phyloP scores from a whole-genome alignment of 306 rosid genomes.

The Pyrus pyrifolia region DNA sequence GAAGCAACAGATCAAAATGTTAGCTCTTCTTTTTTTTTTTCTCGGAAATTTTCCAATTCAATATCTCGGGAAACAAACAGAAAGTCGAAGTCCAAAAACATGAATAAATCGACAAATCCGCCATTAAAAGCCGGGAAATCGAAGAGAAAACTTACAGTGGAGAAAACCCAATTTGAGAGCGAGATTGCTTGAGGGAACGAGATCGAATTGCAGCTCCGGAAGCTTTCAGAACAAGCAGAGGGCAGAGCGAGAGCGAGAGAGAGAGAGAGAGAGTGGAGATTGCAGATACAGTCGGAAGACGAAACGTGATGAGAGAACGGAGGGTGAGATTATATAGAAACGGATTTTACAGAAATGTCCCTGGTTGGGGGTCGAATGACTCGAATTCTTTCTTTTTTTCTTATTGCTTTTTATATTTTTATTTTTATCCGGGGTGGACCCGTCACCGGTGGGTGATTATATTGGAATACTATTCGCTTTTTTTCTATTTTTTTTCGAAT shows the following conservation, averaged over 20 bases:
- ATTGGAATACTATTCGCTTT: no score
- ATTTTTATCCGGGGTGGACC: neutral
- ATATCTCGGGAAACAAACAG: neutral
- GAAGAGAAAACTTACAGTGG: conserved; percentile 29
- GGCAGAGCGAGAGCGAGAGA: conserved; percentile 20
- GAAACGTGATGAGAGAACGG: conserved; percentile 37
- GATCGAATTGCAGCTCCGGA: conserved; percentile 3
- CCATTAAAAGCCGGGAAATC: neutral
- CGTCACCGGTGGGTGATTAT: conserved; percentile 1
- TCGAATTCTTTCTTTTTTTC: neutral
- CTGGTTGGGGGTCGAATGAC: conserved; percentile 8
- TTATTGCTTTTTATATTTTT: neutral
- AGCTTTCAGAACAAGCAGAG: neutral
- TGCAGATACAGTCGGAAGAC: conserved; percentile 38
- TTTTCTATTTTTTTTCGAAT: no score
- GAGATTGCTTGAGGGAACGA: neutral
- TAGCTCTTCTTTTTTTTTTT: neutral
- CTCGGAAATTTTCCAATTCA: neutral
- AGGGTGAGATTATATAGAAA: conserved; percentile 59
- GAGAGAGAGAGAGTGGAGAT: conserved; percentile 7
- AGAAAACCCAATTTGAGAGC: conserved; percentile 1
- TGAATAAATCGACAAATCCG: neutral
- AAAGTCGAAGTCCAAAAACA: neutral
- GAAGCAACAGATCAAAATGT: neutral
- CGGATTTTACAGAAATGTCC: conserved; percentile 50